Percentiles rank a stretch among this genome's conserved stretches.
These are phyloP conservation scores for Elsinoe batatas DNA, from an alignment of 2,329 filamentous ascomycete species.

Conservation along the genomic window DNA sequence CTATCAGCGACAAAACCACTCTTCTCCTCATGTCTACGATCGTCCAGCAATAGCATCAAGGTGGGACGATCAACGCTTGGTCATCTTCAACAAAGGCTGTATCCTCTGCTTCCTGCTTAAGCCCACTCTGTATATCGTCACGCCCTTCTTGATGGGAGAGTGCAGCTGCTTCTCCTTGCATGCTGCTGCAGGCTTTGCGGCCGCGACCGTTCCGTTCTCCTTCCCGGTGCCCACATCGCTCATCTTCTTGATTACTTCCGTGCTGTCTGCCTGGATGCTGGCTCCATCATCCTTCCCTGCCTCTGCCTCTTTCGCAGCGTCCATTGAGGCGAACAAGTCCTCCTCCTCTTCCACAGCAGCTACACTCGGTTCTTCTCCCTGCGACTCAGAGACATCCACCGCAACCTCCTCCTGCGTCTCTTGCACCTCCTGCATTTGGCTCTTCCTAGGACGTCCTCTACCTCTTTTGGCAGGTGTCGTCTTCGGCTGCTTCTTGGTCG, in stretches of 20 bases:
- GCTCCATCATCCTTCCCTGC: not conserved
- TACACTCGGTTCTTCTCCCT: too few species aligned
- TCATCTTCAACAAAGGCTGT: conserved; percentile 33
- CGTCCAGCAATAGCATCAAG: not conserved
- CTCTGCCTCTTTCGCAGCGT: not conserved
- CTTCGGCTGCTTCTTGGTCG: conserved; percentile 10
- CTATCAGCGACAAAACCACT: not conserved
- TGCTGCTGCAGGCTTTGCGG: not conserved
- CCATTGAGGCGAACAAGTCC: conserved; percentile 4
- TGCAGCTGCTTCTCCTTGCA: conserved; percentile 12
- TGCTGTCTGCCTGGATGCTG: not conserved
- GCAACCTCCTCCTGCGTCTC: not conserved
- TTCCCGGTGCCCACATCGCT: not conserved
- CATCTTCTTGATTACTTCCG: not conserved
- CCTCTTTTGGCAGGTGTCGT: not conserved
- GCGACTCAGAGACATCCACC: too few species aligned
- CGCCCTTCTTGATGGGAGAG: conserved; percentile 20
- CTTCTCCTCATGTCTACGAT: not conserved
- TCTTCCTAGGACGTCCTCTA: conserved; percentile 1
- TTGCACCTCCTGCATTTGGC: not conserved
- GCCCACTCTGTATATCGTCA: conserved; percentile 32
- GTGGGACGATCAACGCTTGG: conserved; percentile 8
- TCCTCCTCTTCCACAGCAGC: not conserved
- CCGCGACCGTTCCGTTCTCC: not conserved
- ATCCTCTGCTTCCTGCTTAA: conserved; percentile 41